Evolutionary conservation across 129 eudicot genomes (phyloP), one percentile per base, ranked within the genome.

Genomic region (Scalesia atractyloides): DNA sequence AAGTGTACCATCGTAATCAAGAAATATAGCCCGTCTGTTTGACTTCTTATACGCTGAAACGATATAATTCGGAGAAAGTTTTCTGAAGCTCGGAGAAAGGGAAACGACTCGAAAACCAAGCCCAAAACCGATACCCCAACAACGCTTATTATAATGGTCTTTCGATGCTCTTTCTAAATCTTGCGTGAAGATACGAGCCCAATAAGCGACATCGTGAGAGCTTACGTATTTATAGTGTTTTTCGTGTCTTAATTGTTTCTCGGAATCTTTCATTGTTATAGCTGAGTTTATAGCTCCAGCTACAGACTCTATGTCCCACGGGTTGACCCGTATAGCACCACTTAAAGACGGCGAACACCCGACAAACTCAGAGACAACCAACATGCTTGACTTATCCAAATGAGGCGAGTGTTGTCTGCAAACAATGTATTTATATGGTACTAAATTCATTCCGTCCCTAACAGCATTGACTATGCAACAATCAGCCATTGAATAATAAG

Each of bases 321-420:
- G 97, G 74, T 92, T 92, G 33, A 92, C 89, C 66, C 97, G 86
- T n/a, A 92, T 89, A 52, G 97, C 97, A 72, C 97, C 96, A 51
- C 97, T 89, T 51, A 92, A 47, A 20, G 97, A 92, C 5, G 97
- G 96, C 0, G 97, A 92, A 68, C 97, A 92, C 16, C 97, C 97
- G 4, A 92, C 80, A 60, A 92, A 92, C 81, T 92, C 97, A 0
- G 97, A 92, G 59, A 92, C 96, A 52, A 92, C 88, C 37, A 89
- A 75, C 88, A 86, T 82, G 81, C 97, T 86, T 47, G 91, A 89
- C 69, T 82, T 78, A 74, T 84, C 88, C 57, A 88, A 15, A 26
- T 53, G 5, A 7, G 82, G 81, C 15, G 96, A 86, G 19, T 95
- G 82, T 69, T 92, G 91, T 81, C 97, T 80, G 89, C 96, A 92